These are phyloP conservation scores for Xylaria sp. DNA, from an alignment of 2,329 filamentous ascomycete genomes.

Conservation along the genomic window DNA sequence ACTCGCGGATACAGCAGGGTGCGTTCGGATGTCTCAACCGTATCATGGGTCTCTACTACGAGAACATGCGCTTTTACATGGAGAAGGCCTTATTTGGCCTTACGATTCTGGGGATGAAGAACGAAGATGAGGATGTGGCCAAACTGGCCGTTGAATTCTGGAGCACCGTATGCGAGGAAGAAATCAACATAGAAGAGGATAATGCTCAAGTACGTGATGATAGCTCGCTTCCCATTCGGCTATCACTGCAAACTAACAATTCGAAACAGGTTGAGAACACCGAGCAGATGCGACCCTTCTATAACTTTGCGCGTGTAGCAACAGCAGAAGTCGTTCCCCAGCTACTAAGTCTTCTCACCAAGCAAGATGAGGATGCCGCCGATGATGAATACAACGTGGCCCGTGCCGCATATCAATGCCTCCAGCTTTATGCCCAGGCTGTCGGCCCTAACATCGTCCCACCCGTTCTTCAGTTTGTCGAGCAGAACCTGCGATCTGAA, in stretches of 20 bases:
- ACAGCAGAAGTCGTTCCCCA: constrained; percentile 95
- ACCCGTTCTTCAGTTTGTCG: constrained; percentile 89
- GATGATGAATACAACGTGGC: constrained; percentile 99
- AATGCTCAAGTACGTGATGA: constrained; percentile 75
- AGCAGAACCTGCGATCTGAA: constrained; percentile 86
- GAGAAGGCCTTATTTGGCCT: constrained; percentile 98
- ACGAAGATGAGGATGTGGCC: constrained; percentile 94
- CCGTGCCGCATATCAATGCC: constrained; percentile 93
- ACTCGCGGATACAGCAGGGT: constrained; percentile 91
- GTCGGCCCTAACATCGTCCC: constrained; percentile 85
- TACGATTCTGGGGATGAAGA: constrained; percentile 99
- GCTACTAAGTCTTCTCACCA: constrained; percentile 85
- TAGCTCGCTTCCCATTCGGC: not conserved
- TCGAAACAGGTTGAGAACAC: constrained; percentile 71
- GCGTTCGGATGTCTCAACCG: constrained; percentile 97
- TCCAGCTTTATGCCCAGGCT: constrained; percentile 94
- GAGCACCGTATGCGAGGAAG: constrained; percentile 99
- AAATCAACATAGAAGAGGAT: constrained; percentile 97
- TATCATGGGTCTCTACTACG: constrained; percentile 99
- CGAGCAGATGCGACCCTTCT: constrained; percentile 88
- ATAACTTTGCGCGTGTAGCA: constrained; percentile 94
- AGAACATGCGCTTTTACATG: constrained; percentile 99
- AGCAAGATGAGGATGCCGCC: constrained; percentile 95
- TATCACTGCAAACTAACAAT: constrained; percentile 23
- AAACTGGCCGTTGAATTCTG: constrained; percentile 99